Conservation (phyloP, 2,329 filamentous ascomycete species). For the Sclerotinia minor region DNA sequence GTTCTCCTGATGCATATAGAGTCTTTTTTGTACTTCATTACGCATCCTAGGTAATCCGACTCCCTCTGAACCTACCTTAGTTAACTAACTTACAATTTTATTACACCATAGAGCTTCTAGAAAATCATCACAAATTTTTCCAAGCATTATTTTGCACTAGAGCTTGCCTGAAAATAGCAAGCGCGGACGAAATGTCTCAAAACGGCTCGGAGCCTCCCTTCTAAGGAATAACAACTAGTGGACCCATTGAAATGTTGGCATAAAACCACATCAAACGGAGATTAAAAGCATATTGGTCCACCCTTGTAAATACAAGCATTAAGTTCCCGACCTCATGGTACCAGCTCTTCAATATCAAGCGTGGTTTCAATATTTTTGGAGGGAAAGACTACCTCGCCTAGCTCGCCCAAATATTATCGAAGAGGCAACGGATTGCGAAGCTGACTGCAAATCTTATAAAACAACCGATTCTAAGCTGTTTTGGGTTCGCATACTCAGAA, state of each 20-base stretch:
- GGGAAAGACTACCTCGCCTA: neutral
- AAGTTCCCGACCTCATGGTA: slow-evolving; percentile 3
- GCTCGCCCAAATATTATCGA: neutral
- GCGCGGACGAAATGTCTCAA: neutral
- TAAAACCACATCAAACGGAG: neutral
- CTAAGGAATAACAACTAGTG: neutral
- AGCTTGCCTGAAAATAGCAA: neutral
- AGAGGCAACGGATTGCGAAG: neutral
- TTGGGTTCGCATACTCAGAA: neutral
- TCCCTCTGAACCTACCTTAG: neutral
- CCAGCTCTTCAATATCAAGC: neutral
- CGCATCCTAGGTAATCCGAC: neutral
- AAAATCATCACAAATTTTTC: neutral
- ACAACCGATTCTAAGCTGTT: neutral
- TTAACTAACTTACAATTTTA: neutral
- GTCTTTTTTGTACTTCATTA: neutral
- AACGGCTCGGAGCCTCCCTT: neutral
- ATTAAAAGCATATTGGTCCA: neutral
- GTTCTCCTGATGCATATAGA: neutral
- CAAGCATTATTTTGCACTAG: neutral
- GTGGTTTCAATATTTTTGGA: neutral
- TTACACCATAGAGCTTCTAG: neutral
- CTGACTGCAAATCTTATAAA: neutral
- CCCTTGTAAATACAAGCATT: neutral
- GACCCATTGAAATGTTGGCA: neutral